Evolutionary conservation across 345 rosid species (phyloP).

Genomic region (Euclidium syriacum): DNA sequence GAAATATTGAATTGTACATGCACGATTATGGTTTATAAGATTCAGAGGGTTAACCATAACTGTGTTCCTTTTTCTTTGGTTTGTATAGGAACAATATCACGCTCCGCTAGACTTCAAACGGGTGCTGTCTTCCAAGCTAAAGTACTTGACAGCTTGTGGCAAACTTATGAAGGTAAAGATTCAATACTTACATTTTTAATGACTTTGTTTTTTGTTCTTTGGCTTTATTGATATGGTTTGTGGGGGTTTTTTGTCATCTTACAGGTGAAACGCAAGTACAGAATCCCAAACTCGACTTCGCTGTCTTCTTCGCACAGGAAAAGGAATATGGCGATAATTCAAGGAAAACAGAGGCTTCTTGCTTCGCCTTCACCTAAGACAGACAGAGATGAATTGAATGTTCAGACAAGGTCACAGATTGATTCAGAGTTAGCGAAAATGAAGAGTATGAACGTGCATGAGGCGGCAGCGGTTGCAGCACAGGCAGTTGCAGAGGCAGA

Average conservation of each 20-base stretch:
- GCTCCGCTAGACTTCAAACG: slow-evolving; percentile 89
- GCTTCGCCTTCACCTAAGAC: slow-evolving; percentile 33
- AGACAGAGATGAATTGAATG: slow-evolving; percentile 47
- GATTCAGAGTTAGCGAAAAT: slow-evolving; percentile 79
- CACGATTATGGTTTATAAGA: not conserved
- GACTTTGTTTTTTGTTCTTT: not conserved
- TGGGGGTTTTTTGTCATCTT: not conserved
- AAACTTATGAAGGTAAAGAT: slow-evolving; percentile 78
- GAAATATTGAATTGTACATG: not conserved
- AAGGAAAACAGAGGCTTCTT: slow-evolving; percentile 46
- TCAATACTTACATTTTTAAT: not conserved
- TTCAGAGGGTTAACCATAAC: not conserved
- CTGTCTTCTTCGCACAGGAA: slow-evolving; percentile 45
- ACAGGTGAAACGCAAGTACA: slow-evolving; percentile 89
- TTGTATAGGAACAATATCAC: slow-evolving; percentile 86
- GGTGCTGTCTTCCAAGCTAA: slow-evolving; percentile 74
- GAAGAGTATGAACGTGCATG: slow-evolving; percentile 74
- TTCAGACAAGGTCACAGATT: slow-evolving; percentile 61
- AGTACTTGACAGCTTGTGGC: slow-evolving; percentile 66
- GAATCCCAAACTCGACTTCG: slow-evolving; percentile 54
- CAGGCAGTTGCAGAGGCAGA: slow-evolving; percentile 93
- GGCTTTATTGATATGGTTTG: not conserved
- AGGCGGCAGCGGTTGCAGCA: slow-evolving; percentile 86
- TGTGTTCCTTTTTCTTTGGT: not conserved
- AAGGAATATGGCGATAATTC: slow-evolving; percentile 34